phyloP scores from a whole-genome alignment of 768 basidiomycete species.

The Lanmaoa rubissima region DNA sequence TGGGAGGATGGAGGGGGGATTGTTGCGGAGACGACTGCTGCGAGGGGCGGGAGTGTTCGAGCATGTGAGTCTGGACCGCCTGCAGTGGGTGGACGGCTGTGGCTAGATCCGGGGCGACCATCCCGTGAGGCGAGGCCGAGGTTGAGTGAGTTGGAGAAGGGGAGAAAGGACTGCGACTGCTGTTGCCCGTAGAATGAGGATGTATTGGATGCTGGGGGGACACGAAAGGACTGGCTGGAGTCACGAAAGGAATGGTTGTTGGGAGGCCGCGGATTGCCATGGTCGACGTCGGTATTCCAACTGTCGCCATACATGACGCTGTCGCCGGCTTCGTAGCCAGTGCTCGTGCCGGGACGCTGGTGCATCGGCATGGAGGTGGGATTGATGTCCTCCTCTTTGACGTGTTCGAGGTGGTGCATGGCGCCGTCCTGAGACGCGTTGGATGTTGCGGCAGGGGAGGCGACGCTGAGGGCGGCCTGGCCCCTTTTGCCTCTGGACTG shows the following conservation, averaged over 20 bases:
- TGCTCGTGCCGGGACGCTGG: constrained; percentile 69
- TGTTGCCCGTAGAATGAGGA: constrained; percentile 39
- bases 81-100: constrained; percentile 54
- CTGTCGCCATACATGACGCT: constrained; percentile 30
- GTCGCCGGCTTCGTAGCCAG: constrained; percentile 62
- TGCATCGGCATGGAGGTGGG: constrained; percentile 32
- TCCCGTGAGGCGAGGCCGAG: constrained; percentile 42
- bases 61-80: constrained; percentile 41
- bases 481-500: constrained; percentile 39
- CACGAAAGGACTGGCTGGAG: constrained; percentile 82
- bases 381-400: constrained; percentile 44
- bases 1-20: constrained; percentile 48
- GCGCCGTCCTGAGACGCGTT: constrained; percentile 15
- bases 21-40: constrained; percentile 73
- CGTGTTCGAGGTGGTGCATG: constrained; percentile 25
- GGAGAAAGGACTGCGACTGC: constrained; percentile 70
- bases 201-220: constrained; percentile 44
- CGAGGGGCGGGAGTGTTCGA: constrained; percentile 69
- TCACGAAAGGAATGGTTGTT: constrained; percentile 73
- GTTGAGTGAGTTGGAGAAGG: constrained; percentile 49
- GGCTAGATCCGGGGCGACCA: constrained; percentile 46
- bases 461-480: constrained; percentile 22
- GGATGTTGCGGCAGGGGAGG: not conserved
- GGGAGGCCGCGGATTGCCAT: constrained; percentile 36
- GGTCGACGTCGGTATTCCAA: constrained; percentile 40